Evolutionary conservation across 805 yeast species (phyloP), one percentile per base, ranked within the genome.

Genomic region (Candida adriatica): DNA sequence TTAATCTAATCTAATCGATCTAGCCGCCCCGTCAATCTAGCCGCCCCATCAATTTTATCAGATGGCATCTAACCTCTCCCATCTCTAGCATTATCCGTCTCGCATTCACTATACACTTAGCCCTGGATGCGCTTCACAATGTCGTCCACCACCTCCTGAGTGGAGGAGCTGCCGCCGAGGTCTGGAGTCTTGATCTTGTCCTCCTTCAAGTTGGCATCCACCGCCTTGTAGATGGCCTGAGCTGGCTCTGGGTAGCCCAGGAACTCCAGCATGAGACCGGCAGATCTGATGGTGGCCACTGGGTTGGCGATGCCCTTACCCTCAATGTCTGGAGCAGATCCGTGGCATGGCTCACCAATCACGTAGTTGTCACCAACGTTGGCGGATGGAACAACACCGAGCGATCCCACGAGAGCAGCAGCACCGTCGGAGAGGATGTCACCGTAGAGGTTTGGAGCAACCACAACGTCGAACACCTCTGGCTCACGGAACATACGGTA

Each of bases 401-500:
- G 73, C 18, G 97, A 90, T 30, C 98, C 98, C 37, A 90, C 95
- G 35, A 88, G 71, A 11, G 97, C 96, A 46, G 97, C 97, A 34
- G 97, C 97, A 64, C 96, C 97, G 57, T 88, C 97, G 43, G 94
- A 81, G 49, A 92, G 69, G 46, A 92, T 87, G 61, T 92, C 98
- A 59, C 98, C 98, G 61, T 92, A 92, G 59, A 92, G 72, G 71
- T 92, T 92, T 50, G 98, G 98, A 41, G 97, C 98, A 33, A 92
- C 98, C 23, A 92, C 92, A 43, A 92, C 98, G 56, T 92, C 98
- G 54, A 92, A 92, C 59, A 84, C 79, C 55, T 86, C 87, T 32
- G 98, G 98, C 63, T 92, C 96, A 63, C 97, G 79, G 78, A 92
- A 92, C 92, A 92, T 76, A 61, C 95, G 75, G 76, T 92, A 92